Percentiles rank a stretch among this genome's conserved stretches.
Evolutionary conservation across 805 yeast genomes (phyloP).

Genomic region (Myxozyma vanderwaltii): DNA sequence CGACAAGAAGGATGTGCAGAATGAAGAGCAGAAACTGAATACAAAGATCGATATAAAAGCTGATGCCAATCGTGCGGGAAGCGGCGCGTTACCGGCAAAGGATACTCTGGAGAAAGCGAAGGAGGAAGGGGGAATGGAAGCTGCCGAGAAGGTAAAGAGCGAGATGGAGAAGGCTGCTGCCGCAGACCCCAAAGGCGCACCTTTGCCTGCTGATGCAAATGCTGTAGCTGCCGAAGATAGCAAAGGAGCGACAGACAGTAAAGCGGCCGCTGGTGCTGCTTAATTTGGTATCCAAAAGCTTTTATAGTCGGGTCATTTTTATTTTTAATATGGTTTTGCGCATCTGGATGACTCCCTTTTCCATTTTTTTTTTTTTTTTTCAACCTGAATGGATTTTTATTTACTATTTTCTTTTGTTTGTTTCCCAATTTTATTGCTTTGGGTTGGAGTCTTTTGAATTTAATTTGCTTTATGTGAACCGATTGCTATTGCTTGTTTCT

Average conservation of each 20-base stretch:
- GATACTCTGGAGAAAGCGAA: conserved; percentile 6
- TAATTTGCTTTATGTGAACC: not conserved
- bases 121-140: not conserved
- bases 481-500: too few species aligned
- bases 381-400: not conserved
- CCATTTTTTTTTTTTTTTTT: not conserved
- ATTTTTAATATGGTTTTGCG: not conserved
- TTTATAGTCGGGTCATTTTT: not conserved
- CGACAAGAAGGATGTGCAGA: not conserved
- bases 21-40: conserved; percentile 9
- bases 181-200: not conserved
- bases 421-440: not conserved
- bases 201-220: not conserved
- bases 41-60: conserved; percentile 1
- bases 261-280: not conserved
- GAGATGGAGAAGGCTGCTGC: not conserved
- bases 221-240: too few species aligned
- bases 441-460: not conserved
- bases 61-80: conserved; percentile 5
- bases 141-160: not conserved
- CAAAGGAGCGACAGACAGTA: not conserved
- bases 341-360: not conserved
- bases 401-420: not conserved
- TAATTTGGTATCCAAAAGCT: not conserved
- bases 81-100: conserved; percentile 4